Conservation (phyloP, 2,329 filamentous ascomycete species). For the Ophiostoma perfectum region DNA sequence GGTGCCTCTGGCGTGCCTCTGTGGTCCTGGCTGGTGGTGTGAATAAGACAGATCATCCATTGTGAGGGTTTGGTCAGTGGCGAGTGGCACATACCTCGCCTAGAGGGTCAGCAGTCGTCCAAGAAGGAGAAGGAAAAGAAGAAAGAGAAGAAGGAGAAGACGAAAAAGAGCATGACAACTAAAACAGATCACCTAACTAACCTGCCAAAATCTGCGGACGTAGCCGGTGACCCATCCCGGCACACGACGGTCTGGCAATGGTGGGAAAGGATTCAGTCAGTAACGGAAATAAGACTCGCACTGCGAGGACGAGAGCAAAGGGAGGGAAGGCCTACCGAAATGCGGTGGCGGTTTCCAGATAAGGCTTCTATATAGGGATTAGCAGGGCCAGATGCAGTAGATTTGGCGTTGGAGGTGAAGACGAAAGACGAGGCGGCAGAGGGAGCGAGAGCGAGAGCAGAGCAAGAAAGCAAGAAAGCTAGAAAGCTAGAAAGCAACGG, state of each 20-base stretch:
- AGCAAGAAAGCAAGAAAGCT: too few relatives aligned
- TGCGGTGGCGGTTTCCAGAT: slow-evolving; percentile 98
- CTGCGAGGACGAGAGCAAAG: background rate
- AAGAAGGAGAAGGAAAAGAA: background rate
- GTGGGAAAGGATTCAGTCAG: background rate
- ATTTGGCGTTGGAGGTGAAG: too few relatives aligned
- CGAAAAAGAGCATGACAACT: background rate
- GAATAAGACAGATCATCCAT: background rate
- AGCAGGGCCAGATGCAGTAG: background rate
- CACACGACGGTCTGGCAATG: slow-evolving; percentile 64
- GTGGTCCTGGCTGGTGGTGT: slow-evolving; percentile 71
- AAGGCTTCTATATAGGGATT: slow-evolving; percentile 59
- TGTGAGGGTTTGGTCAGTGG: background rate
- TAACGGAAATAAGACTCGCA: background rate
- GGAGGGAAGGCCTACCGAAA: slow-evolving; percentile 60
- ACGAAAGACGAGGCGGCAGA: too few relatives aligned
- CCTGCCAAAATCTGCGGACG: slow-evolving; percentile 96
- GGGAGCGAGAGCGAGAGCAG: background rate
- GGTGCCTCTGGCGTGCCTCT: slow-evolving; percentile 83
- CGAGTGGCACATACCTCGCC: background rate
- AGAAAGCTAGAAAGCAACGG: too few relatives aligned
- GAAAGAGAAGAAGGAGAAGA: background rate
- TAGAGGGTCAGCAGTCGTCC: background rate
- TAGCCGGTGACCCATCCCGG: slow-evolving; percentile 91
- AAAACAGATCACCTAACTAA: slow-evolving; percentile 41